These are phyloP conservation scores for Diaporthe nobilis DNA, from an alignment of 2,329 filamentous ascomycete genomes.

Conservation along the genomic window DNA sequence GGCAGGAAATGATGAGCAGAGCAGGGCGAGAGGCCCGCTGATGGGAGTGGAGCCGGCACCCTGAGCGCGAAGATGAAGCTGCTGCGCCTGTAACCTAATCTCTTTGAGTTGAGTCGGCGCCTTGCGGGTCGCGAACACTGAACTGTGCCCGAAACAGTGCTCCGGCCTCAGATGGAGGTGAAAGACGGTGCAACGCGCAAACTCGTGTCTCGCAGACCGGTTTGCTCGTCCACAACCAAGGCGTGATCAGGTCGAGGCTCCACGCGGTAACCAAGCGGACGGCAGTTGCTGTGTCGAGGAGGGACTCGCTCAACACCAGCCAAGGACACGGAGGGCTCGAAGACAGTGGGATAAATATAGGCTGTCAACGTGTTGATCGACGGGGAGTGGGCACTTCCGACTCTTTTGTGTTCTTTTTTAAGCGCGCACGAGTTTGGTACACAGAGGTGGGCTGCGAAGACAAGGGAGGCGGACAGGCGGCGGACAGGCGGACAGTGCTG, in stretches of 20 bases:
- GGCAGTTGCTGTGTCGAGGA: slow-evolving; percentile 8
- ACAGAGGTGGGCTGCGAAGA: slow-evolving; percentile 25
- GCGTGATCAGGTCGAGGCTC: slow-evolving; percentile 22
- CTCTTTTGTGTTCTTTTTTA: slow-evolving; percentile 31
- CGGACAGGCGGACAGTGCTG: slow-evolving; percentile 30
- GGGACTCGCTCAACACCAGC: neutral
- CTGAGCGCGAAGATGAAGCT: slow-evolving; percentile 39
- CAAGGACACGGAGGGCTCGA: neutral
- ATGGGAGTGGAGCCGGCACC: slow-evolving; percentile 36
- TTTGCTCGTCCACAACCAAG: slow-evolving; percentile 2
- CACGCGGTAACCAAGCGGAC: slow-evolving; percentile 24
- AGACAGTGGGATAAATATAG: slow-evolving; percentile 12
- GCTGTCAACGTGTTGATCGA: slow-evolving; percentile 17
- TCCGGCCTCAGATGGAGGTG: neutral
- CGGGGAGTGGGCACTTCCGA: slow-evolving; percentile 26
- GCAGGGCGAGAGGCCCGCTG: slow-evolving; percentile 38
- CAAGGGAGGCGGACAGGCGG: slow-evolving; percentile 9
- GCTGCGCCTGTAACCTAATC: slow-evolving; percentile 38
- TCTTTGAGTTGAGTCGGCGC: slow-evolving; percentile 26
- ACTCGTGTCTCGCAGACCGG: neutral
- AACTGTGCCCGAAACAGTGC: slow-evolving; percentile 35
- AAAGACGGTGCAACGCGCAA: slow-evolving; percentile 31
- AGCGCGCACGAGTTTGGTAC: slow-evolving; percentile 16
- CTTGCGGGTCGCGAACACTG: slow-evolving; percentile 21
- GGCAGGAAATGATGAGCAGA: slow-evolving; percentile 41